phyloP scores from a whole-genome alignment of 805 yeast genomes.

The Cyberlindnera suaveolens region DNA sequence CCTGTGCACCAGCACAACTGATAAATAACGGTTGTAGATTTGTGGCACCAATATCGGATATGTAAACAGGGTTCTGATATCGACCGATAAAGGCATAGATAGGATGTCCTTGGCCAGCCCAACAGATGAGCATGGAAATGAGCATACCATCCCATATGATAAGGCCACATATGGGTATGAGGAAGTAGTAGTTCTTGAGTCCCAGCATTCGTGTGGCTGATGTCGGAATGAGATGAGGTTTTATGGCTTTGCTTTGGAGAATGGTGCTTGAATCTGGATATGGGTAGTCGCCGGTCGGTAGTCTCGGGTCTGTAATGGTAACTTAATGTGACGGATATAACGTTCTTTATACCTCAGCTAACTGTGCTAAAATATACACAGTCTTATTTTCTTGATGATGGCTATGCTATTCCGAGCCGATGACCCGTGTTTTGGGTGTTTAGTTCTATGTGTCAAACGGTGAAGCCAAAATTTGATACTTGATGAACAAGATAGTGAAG shows the following conservation, averaged over 20 bases:
- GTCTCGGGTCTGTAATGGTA: background rate
- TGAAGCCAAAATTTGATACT: too few relatives aligned
- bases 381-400: too few relatives aligned
- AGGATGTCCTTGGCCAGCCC: conserved; percentile 82
- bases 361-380: too few relatives aligned
- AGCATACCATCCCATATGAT: conserved; percentile 91
- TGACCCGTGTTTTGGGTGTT: too few relatives aligned
- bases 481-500: too few relatives aligned
- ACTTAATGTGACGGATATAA: too few relatives aligned
- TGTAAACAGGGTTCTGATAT: conserved; percentile 52
- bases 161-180: conserved; percentile 61
- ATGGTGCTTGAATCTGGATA: background rate
- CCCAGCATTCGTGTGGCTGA: conserved; percentile 4
- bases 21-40: conserved; percentile 81
- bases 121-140: conserved; percentile 65
- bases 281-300: background rate
- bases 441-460: too few relatives aligned
- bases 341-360: too few relatives aligned
- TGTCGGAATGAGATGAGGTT: background rate
- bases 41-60: conserved; percentile 87
- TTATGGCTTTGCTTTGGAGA: background rate
- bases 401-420: too few relatives aligned
- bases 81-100: conserved; percentile 48
- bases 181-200: conserved; percentile 36
- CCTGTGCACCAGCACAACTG: conserved; percentile 71